phyloP scores from a whole-genome alignment of 169 alveolate species.

The Eimeria necatrix region DNA sequence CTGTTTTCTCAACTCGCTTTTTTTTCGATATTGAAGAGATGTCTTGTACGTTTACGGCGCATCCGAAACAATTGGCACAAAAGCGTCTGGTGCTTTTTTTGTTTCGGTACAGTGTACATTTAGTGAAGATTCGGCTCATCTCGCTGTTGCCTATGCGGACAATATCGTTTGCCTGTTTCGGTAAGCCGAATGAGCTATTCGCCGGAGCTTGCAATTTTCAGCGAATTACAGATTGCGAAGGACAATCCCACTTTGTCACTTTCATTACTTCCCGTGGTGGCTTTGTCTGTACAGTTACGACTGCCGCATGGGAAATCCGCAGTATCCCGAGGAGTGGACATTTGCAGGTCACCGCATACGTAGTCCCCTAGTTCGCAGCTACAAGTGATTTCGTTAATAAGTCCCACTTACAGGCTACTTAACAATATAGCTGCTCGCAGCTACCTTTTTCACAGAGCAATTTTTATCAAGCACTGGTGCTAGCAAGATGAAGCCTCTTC shows the following conservation, averaged over 20 bases:
- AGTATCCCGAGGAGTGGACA: constrained; percentile 75
- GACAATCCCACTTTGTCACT: neutral
- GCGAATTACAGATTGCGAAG: neutral
- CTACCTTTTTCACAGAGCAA: neutral
- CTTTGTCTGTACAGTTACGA: constrained; percentile 43
- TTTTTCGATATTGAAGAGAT: neutral
- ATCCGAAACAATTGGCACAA: neutral
- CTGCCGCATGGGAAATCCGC: constrained; percentile 61
- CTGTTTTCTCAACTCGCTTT: neutral
- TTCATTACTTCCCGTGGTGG: neutral
- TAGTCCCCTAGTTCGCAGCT: neutral
- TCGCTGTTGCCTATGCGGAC: constrained; percentile 82
- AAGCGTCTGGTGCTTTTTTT: neutral
- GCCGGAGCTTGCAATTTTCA: neutral
- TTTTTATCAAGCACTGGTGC: neutral
- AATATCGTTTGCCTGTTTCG: constrained; percentile 79
- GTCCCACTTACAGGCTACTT: neutral
- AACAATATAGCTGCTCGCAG: neutral
- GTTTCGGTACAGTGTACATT: constrained; percentile 44
- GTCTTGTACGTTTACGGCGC: neutral
- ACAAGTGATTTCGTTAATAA: neutral
- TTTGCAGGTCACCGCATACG: constrained; percentile 63
- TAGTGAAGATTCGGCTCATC: constrained; percentile 66
- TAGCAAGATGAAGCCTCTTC: neutral
- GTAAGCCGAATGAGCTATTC: neutral